Evolutionary conservation across 2,329 filamentous ascomycete genomes (phyloP), one percentile per base, ranked within the genome.

Genomic region (Cryphonectria parasitica): DNA sequence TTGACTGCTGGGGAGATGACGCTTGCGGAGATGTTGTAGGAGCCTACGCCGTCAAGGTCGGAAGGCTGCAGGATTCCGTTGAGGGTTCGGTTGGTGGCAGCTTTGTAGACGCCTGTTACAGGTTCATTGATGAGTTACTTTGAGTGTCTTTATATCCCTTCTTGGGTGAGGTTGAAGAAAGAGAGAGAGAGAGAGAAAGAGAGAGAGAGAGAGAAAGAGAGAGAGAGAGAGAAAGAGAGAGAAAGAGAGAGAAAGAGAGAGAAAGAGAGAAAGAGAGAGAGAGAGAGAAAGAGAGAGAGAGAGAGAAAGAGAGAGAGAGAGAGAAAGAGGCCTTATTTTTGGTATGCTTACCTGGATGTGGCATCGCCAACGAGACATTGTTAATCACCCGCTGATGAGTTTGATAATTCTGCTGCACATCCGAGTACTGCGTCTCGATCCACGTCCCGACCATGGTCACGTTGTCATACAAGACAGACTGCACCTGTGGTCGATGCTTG

Each of bases 291-390:
- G 34, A 34, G 34, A 34, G 34, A 34, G 34, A 34, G 34, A 34
- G 34, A 34, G 34, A 34, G 34, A 34, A 6, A 34, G 34, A 13
- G 15, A 22, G 10, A 39, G 56, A 15, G 56, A 10, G 56, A 25
- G 28, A 2, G 54, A n/a, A n/a, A 31, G n/a, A n/a, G n/a, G n/a
- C n/a, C 4, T 34, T 25, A 6, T 60, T 19, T 34, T 10, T n/a
- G 31, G 22, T 22, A 8, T 64, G 6, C 72, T 66, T 66, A 60
- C 82, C 89, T 0, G 89, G 84, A 75, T 96, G 93, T 0, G 93
- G 93, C 86, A 95, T 91, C 0, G 92, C 91, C 74, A 95, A 84
- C 0, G 91, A 92, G 36, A 94, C 88, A 73, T 95, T 94, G 77
- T 94, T 92, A 75, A 95, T 82, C 52, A 91, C 84, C 36, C 91